Percentiles rank a stretch among this genome's conserved stretches.
Conservation (phyloP, 2,329 filamentous ascomycete genomes). For the Cladosporium sp. region DNA sequence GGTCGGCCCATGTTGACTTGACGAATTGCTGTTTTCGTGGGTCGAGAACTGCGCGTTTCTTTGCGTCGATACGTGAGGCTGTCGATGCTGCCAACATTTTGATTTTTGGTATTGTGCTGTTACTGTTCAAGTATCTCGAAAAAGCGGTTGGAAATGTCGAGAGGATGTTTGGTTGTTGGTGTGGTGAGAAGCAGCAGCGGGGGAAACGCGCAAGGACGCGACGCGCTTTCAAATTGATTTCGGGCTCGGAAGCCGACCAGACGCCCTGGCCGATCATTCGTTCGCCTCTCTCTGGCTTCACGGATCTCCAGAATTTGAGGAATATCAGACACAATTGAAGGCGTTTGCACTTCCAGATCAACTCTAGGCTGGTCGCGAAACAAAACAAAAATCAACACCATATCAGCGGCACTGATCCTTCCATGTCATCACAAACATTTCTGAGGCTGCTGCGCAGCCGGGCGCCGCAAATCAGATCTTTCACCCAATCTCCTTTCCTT, state of each 20-base stretch:
- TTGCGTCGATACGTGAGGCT: conserved; percentile 50
- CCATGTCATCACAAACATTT: conserved; percentile 5
- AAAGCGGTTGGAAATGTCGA: background rate
- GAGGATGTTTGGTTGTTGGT: background rate
- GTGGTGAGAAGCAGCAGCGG: background rate
- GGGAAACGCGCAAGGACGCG: conserved; percentile 5
- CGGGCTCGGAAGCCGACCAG: too few species aligned
- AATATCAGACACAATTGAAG: too few species aligned
- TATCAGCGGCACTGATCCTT: too few species aligned
- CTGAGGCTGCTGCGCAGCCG: conserved; percentile 9
- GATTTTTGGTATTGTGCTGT: background rate
- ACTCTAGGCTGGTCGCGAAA: too few species aligned
- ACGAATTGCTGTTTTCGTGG: conserved; percentile 85
- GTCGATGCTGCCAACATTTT: conserved; percentile 11
- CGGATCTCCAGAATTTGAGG: too few species aligned
- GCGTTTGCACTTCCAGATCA: too few species aligned
- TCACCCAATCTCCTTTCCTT: conserved; percentile 10
- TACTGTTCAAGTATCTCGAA: too few species aligned
- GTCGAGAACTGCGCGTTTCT: conserved; percentile 72
- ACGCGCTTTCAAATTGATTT: background rate
- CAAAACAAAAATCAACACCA: too few species aligned
- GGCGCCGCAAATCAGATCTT: conserved; percentile 4
- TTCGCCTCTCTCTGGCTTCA: too few species aligned
- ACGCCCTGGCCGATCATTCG: too few species aligned
- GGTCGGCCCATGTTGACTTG: conserved; percentile 68